phyloP scores from a whole-genome alignment of 1,139 yeast genomes.

The Blastobotrys malaysiensis region DNA sequence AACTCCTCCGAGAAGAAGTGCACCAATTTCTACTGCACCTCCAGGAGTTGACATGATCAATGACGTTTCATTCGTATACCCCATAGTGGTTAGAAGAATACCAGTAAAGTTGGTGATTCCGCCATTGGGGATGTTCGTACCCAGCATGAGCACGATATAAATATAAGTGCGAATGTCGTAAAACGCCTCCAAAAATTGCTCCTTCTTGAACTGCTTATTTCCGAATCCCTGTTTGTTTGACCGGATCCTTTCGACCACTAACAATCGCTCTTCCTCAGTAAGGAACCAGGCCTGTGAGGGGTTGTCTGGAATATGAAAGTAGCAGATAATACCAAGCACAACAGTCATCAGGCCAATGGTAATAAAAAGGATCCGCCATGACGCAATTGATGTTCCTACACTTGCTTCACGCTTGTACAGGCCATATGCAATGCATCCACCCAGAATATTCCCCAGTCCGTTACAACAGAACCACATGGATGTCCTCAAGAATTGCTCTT shows the following conservation, averaged over 20 bases:
- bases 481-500: constrained; percentile 44
- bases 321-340: constrained; percentile 42
- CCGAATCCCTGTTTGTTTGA: constrained; percentile 48
- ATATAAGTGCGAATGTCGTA: constrained; percentile 46
- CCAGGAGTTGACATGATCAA: constrained; percentile 39
- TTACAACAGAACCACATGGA: constrained; percentile 49
- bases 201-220: constrained; percentile 45
- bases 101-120: constrained; percentile 45
- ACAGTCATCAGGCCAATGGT: constrained; percentile 52
- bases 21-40: constrained; percentile 35
- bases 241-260: constrained; percentile 49
- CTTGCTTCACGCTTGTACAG: constrained; percentile 40
- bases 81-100: constrained; percentile 38
- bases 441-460: constrained; percentile 34
- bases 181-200: constrained; percentile 46
- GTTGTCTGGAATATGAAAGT: constrained; percentile 45
- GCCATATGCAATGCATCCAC: constrained; percentile 33
- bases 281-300: constrained; percentile 55
- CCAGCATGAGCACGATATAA: constrained; percentile 39
- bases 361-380: constrained; percentile 59
- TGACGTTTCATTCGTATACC: constrained; percentile 37
- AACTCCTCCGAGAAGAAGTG: constrained; percentile 26
- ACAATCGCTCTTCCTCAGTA: constrained; percentile 43
- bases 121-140: constrained; percentile 48
- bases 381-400: constrained; percentile 39